Base-by-base conservation (phyloP, 495 filamentous ascomycete genomes). In the Xylaria venustula region DNA sequence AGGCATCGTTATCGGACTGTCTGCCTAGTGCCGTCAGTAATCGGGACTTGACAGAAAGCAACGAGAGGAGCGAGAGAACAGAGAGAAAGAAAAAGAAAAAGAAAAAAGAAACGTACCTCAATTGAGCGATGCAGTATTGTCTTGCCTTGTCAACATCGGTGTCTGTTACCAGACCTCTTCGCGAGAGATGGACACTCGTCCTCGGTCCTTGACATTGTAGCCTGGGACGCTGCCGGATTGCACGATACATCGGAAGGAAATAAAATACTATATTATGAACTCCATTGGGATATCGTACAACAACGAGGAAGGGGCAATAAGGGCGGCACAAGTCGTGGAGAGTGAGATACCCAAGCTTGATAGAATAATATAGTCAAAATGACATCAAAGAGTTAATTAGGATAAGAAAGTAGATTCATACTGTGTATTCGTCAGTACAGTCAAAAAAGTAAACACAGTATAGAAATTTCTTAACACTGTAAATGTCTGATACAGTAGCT, bases 1-100 rank as follows among this genome's bases (percentile, higher is more conserved):
- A 91, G 22, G 94, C 92, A 54, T 94, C 88, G 47, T 90, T 85
- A 74, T 98, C 94, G 71, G 89, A 89, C 73, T 87, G 88, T 68
- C 91, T 87, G 88, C 68, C 91, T 91, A 67, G 63, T 69, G 49
- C 30, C 53, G 54, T 71, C 64, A 71, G 63, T 58, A 20, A 12
- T 3, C 19, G 25, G 40, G 14, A 23, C 28, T 54, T n/a, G 12
- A 6, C 2, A 28, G 26, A 7, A 20, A 23, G 12, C 37, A 8
- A 11, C 6, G 22, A 14, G 9, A 14, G 19, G 7, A 19, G 17
- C 17, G 26, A 19, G n/a, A 17, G 25, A 9, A 30, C 17, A 23
- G 17, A 20, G 12, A 40, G 19, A 56, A 28, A 41, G 26, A 15
- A 17, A 34, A 6, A 19, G 19, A 23, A 17, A 14, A 17, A 47